Evolutionary conservation across 768 basidiomycete species (phyloP).

Genomic region (Auricularia sp.): DNA sequence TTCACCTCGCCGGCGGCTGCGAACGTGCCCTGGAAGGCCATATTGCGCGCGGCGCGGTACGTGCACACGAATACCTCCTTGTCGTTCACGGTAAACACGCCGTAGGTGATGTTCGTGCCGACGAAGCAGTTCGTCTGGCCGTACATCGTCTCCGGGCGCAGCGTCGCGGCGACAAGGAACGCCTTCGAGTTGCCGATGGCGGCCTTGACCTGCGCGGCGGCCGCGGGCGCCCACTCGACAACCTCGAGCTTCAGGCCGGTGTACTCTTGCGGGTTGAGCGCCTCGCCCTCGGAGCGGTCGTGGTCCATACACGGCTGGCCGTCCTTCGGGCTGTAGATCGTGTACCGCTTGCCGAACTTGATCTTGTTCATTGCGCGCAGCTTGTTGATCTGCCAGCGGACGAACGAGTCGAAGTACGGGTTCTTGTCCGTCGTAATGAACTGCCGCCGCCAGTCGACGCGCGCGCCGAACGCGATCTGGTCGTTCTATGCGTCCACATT

Average conservation of each 20-base stretch:
- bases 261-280: constrained; percentile 90
- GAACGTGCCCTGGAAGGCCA: constrained; percentile 84
- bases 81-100: constrained; percentile 80
- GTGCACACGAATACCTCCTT: constrained; percentile 85
- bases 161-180: constrained; percentile 88
- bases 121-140: constrained; percentile 99
- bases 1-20: constrained; percentile 59
- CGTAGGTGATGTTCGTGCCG: constrained; percentile 82
- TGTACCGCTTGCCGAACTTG: constrained; percentile 97
- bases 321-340: constrained; percentile 97
- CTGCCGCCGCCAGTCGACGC: constrained; percentile 92
- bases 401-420: constrained; percentile 94
- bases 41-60: constrained; percentile 86
- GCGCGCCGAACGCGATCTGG: constrained; percentile 79
- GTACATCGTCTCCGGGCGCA: constrained; percentile 98
- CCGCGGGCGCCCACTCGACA: constrained; percentile 65
- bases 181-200: constrained; percentile 73
- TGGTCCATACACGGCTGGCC: constrained; percentile 99
- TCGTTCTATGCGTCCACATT: constrained; percentile 35
- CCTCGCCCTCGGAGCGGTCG: constrained; percentile 92
- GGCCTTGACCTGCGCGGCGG: constrained; percentile 49
- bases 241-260: constrained; percentile 93
- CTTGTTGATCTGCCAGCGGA: constrained; percentile 97
- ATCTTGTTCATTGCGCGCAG: constrained; percentile 79
- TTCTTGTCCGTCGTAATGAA: constrained; percentile 94